Percentiles rank a stretch among this genome's conserved stretches.
These are phyloP conservation scores for Mallotus nudiflorus DNA, from an alignment of 345 rosid species.

Conservation along the genomic window DNA sequence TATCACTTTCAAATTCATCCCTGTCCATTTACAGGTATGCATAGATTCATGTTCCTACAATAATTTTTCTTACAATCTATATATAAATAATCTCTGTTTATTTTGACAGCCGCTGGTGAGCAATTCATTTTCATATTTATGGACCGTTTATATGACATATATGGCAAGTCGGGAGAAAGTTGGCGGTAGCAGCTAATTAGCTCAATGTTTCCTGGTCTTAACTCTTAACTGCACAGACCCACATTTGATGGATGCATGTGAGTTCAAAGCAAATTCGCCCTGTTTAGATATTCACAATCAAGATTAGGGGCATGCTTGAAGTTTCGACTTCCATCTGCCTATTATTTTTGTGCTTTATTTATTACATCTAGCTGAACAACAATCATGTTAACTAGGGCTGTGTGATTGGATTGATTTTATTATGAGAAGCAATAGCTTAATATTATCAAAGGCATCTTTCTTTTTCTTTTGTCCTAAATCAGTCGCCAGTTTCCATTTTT, in stretches of 20 bases:
- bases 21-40: conserved; percentile 84
- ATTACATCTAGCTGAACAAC: background rate
- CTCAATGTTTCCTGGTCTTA: background rate
- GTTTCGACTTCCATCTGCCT: background rate
- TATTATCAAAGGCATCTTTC: background rate
- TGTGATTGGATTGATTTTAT: background rate
- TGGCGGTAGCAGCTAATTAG: conserved; percentile 22
- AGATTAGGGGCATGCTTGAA: background rate
- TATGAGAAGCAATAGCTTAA: conserved; percentile 2
- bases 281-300: too few relatives aligned
- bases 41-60: background rate
- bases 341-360: background rate
- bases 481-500: background rate
- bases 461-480: too few relatives aligned
- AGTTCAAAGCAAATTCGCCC: too few relatives aligned
- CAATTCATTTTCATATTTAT: conserved; percentile 86
- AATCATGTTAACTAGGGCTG: background rate
- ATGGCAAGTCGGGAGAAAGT: conserved; percentile 76
- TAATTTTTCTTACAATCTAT: background rate
- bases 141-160: conserved; percentile 89
- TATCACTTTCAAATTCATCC: conserved; percentile 73
- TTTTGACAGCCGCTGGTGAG: conserved; percentile 77
- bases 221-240: background rate
- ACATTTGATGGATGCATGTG: background rate
- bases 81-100: background rate